phyloP scores from a whole-genome alignment of 129 eudicot species.

The Lactuca sativa region DNA sequence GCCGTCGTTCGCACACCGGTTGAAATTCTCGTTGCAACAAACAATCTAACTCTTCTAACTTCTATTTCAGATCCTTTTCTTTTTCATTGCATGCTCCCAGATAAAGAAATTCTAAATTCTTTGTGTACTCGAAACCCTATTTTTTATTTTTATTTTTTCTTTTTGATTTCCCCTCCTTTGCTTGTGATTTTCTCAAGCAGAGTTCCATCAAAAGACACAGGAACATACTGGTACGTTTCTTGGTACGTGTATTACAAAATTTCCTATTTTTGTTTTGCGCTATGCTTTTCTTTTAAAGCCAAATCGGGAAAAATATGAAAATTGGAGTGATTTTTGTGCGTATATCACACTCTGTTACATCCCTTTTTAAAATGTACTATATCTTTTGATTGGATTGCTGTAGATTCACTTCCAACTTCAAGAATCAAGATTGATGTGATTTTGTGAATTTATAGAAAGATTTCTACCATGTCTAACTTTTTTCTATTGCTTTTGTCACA shows the following conservation, averaged over 20 bases:
- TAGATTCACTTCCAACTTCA: constrained; percentile 16
- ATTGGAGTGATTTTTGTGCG: constrained; percentile 4
- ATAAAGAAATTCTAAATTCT: background rate
- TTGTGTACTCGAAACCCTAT: constrained; percentile 24
- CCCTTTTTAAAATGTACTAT: background rate
- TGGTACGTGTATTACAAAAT: background rate
- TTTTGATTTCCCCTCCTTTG: constrained; percentile 11
- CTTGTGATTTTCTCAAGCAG: background rate
- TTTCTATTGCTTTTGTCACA: background rate
- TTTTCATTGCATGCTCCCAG: constrained; percentile 8
- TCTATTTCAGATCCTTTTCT: background rate
- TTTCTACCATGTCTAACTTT: background rate
- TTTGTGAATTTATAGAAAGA: background rate
- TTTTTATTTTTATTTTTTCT: background rate
- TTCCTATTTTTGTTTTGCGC: background rate
- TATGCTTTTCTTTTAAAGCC: background rate
- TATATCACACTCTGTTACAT: background rate
- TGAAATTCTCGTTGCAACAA: background rate
- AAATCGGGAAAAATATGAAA: background rate
- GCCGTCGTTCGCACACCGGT: constrained; percentile 20
- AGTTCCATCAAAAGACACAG: background rate
- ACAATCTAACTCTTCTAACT: constrained; percentile 3
- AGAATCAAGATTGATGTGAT: constrained; percentile 1
- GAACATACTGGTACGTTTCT: background rate
- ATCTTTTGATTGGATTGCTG: background rate